Base-by-base conservation (phyloP, 805 yeast genomes). In the Dipodascus albidus region DNA sequence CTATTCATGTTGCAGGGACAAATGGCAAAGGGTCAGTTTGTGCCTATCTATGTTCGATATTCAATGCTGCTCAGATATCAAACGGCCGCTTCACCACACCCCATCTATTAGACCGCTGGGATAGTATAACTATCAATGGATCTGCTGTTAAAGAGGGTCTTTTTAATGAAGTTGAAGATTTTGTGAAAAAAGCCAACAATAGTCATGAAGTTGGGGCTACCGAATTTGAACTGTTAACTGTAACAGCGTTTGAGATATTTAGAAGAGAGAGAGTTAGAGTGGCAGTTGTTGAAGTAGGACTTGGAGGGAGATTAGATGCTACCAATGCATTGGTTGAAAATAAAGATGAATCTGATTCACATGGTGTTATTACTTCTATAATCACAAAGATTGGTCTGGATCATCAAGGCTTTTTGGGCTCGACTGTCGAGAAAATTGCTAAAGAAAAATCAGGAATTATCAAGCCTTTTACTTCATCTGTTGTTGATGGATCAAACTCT, bases 21-120 rank as follows among this genome's bases (percentile, higher is more conserved):
- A 91, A 91, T 64, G 99, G 99, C 0, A 91, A 91, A 64, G 99
- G 99, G 0, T 89, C 97, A 0, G 86, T 90, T 0, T 81, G 95
- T 55, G 82, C 96, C 0, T 90, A 89, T 64, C 55, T 93, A 6
- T 75, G 88, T 2, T 80, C 88, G 17, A 73, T 83, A 1, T 67
- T 90, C 23, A 73, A 78, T 20, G 64, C 66, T 14, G 72, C 79
- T 21, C 71, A 64, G 15, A 67, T 78, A 44, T 63, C 67, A 23
- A 79, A 81, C 52, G 98, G 98, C 0, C 78, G 83, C 56, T 91
- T 89, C 71, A 89, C 95, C 0, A 84, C 95, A 2, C 99, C 99
- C 1, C 96, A 90, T 68, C 66, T 91, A 59, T 59, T 87, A 1
- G 70, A 78, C 48, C 77, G 83, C 44, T 80, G 85, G 61, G 98